These are phyloP conservation scores for Lanmaoa rubissima DNA, from an alignment of 768 basidiomycete species.

Conservation along the genomic window DNA sequence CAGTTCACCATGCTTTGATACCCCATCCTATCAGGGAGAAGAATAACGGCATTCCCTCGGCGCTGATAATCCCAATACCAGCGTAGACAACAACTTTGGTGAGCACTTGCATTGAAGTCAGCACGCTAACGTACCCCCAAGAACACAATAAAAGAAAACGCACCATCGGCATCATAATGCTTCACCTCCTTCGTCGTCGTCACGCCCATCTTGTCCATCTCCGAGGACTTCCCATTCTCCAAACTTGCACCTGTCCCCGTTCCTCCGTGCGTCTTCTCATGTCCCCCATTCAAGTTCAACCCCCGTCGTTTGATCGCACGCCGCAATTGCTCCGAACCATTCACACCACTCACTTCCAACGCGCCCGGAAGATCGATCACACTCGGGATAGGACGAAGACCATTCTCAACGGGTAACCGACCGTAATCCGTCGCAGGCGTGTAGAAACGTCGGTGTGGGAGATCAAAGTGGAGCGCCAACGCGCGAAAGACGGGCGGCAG, in stretches of 20 bases:
- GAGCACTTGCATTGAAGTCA: slow-evolving; percentile 51
- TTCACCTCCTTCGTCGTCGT: slow-evolving; percentile 39
- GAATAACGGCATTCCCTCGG: slow-evolving; percentile 59
- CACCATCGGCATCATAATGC: slow-evolving; percentile 87
- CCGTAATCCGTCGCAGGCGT: slow-evolving; percentile 89
- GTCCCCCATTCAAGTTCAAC: slow-evolving; percentile 2
- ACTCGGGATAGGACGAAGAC: slow-evolving; percentile 74
- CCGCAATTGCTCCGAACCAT: slow-evolving; percentile 36
- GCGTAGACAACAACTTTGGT: slow-evolving; percentile 90
- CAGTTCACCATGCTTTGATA: slow-evolving; percentile 38
- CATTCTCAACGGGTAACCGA: slow-evolving; percentile 56
- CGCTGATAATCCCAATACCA: slow-evolving; percentile 74
- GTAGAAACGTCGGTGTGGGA: slow-evolving; percentile 87
- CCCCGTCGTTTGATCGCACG: slow-evolving; percentile 29
- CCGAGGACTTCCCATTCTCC: slow-evolving; percentile 22
- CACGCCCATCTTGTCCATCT: slow-evolving; percentile 32
- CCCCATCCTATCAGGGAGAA: slow-evolving; percentile 75
- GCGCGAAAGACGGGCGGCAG: slow-evolving; percentile 86
- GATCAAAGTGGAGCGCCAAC: slow-evolving; percentile 59
- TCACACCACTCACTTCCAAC: slow-evolving; percentile 39
- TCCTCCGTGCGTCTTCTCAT: slow-evolving; percentile 9
- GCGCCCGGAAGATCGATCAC: slow-evolving; percentile 72
- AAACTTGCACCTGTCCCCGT: slow-evolving; percentile 31
- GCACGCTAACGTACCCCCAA: background rate
- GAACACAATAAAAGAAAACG: slow-evolving; percentile 25